Evolutionary conservation across 345 rosid species (phyloP), one percentile per base, ranked within the genome.

Genomic region (Lepidium africanum): DNA sequence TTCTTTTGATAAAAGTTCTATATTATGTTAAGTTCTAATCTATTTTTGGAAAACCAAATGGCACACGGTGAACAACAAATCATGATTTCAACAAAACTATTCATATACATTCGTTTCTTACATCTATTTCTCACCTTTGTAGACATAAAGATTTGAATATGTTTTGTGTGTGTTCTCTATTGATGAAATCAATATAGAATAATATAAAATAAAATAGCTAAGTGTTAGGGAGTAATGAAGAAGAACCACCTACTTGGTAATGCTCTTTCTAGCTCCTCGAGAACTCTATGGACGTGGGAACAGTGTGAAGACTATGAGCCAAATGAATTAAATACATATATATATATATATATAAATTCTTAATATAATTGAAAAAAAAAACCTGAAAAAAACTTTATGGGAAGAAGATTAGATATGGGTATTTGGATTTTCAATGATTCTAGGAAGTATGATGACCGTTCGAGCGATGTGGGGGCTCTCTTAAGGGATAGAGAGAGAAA

Each of bases 401-500:
- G 36, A 49, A 41, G 50, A 48, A 30, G 37, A 32, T 33, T 33
- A 60, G 76, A 40, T 72, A 72, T 64, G 70, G 75, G 38, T 23
- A 11, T 60, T 59, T 59, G 54, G 47, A 49, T 58, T 73, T 70
- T 55, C 59, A 60, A 73, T 42, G 67, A 50, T 41, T 23, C 39
- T 15, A 65, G 72, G 67, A 65, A 65, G 58, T 21, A 41, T 65
- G 61, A 73, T 25, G 77, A 73, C 77, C 77, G 46, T 73, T 73
- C 71, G 72, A 73, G 56, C 35, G 51, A 40, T 65, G 42, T 73
- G 36, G 16, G 72, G 66, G 60, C 59, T 58, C 8, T 57, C 12
- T 9, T 58, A 58, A 1, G 23, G 61, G 77, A 58, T 73, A 73
- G 61, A 59, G 77, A 58, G 61, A 59, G 67, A 73, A 65, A 73